Evolutionary conservation across 305 asterid genomes (phyloP).

Genomic region (Coffea humblotiana): DNA sequence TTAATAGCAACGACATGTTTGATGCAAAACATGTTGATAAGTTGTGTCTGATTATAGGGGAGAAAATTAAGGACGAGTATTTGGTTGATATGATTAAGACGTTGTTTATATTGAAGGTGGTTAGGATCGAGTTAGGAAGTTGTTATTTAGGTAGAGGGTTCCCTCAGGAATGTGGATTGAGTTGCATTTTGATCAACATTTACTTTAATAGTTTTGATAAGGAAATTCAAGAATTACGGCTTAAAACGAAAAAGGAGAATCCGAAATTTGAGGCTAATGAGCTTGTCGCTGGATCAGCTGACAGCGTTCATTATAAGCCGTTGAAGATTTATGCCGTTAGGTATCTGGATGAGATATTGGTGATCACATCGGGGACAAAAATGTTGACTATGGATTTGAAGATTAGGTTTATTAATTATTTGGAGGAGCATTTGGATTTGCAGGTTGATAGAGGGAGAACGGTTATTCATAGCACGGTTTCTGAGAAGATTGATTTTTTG

Average conservation of each 20-base stretch:
- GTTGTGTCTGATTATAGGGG: conserved; percentile 53
- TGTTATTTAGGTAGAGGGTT: conserved; percentile 65
- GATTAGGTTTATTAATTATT: conserved; percentile 42
- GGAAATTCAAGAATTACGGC: conserved; percentile 64
- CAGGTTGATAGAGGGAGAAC: conserved; percentile 55
- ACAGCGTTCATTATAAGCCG: conserved; percentile 58
- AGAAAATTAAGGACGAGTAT: conserved; percentile 59
- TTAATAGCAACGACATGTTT: conserved; percentile 41
- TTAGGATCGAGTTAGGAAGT: conserved; percentile 52
- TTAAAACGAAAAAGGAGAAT: conserved; percentile 44
- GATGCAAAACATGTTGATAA: conserved; percentile 51
- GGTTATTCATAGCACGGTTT: conserved; percentile 74
- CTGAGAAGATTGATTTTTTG: conserved; percentile 79
- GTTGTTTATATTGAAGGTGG: conserved; percentile 41
- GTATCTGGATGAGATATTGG: conserved; percentile 78
- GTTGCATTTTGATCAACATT: conserved; percentile 66
- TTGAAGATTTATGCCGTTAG: conserved; percentile 76
- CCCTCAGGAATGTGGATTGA: conserved; percentile 75
- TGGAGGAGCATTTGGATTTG: conserved; percentile 54
- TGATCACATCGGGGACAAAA: conserved; percentile 77
- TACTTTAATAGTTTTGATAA: conserved; percentile 67
- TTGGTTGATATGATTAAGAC: conserved; percentile 51
- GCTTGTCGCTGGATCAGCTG: conserved; percentile 30
- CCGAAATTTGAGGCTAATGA: conserved; percentile 44
- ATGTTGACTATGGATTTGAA: conserved; percentile 65